Base-by-base conservation (phyloP, 495 filamentous ascomycete species). In the Chlorociboria aeruginascens region DNA sequence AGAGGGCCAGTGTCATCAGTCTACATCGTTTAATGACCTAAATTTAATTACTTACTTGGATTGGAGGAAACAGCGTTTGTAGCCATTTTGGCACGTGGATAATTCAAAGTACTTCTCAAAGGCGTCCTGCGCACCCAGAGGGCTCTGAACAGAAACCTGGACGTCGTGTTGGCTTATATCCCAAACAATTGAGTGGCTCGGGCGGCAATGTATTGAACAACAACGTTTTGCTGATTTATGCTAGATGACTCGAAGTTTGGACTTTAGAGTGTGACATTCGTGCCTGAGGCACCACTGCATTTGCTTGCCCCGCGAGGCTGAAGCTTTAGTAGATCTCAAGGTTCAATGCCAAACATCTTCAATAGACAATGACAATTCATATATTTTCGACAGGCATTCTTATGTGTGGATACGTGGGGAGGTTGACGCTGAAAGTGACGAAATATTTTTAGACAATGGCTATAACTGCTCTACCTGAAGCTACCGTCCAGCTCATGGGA, bases 391-490 rank as follows among this genome's bases (percentile, higher is more conserved):
- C 1, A 25, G 20, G 20, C 20, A 25, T 25, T 25, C 20, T 25
- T 25, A 25, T 1, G 20, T 25, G 2, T 25, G 20, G 20, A 25
- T 25, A 25, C 4, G 20, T 4, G 20, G 20, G 20, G 20, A 4
- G 20, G 39, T 30, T 38, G 32, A 49, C 38, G 46, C 46, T 49
- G 39, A 46, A 11, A 20, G 30, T 8, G 3, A 14, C 37, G 3
- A 14, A 25, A 40, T 16, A 14, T 40, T 40, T 40, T n/a, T 42
- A 20, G 25, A 54, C 7, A 10, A 61, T 58, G 58, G 31, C 50
- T 29, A 87, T 89, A 59, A 61, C 68, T 53, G 68, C 76, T 48
- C 82, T 96, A 45, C 79, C 86, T 2, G 67, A 72, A 29, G 63
- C 69, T 20, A 78, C 84, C 38, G 65, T 81, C 43, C 75, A 73